These are phyloP conservation scores for Phytophthora palmivora DNA, from an alignment of 352 stramenopile genomes.

Conservation along the genomic window DNA sequence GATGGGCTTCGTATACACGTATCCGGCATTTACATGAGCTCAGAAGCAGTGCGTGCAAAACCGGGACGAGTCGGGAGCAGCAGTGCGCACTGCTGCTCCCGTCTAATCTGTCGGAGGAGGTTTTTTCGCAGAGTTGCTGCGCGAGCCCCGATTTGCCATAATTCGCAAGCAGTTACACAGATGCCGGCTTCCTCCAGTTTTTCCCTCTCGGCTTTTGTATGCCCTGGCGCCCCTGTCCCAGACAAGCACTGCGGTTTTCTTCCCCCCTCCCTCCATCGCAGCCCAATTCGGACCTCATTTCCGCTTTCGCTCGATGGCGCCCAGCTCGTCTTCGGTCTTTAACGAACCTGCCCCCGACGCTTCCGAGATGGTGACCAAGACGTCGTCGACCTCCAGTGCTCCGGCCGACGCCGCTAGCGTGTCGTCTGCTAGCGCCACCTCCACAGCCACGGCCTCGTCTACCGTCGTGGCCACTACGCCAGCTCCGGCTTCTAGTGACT, in stretches of 20 bases:
- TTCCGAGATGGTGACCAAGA: constrained; percentile 47
- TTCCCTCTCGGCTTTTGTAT: constrained; percentile 41
- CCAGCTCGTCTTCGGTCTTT: constrained; percentile 69
- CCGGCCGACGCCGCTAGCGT: constrained; percentile 35
- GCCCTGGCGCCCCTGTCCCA: constrained; percentile 35
- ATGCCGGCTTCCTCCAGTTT: constrained; percentile 35
- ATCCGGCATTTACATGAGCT: not conserved
- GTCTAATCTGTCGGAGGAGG: not conserved
- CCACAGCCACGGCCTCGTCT: constrained; percentile 38
- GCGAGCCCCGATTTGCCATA: constrained; percentile 31
- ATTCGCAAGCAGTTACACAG: constrained; percentile 43
- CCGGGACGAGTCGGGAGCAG: no score
- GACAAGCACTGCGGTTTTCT: constrained; percentile 40
- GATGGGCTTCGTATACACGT: not conserved
- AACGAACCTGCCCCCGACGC: constrained; percentile 51
- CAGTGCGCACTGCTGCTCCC: no score
- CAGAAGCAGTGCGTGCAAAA: no score
- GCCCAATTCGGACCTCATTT: constrained; percentile 35
- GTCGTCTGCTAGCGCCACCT: constrained; percentile 35
- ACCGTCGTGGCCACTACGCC: constrained; percentile 33
- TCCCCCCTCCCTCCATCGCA: constrained; percentile 36
- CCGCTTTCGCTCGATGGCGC: constrained; percentile 57
- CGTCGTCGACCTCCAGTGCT: constrained; percentile 37
- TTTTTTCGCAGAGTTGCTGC: constrained; percentile 19
- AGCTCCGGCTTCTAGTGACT: constrained; percentile 34